A percentile compares a stretch with the other conserved stretches of the same genome.
These are phyloP conservation scores for Saccharomycopsis sp. DNA, from an alignment of 805 yeast species.

Conservation along the genomic window DNA sequence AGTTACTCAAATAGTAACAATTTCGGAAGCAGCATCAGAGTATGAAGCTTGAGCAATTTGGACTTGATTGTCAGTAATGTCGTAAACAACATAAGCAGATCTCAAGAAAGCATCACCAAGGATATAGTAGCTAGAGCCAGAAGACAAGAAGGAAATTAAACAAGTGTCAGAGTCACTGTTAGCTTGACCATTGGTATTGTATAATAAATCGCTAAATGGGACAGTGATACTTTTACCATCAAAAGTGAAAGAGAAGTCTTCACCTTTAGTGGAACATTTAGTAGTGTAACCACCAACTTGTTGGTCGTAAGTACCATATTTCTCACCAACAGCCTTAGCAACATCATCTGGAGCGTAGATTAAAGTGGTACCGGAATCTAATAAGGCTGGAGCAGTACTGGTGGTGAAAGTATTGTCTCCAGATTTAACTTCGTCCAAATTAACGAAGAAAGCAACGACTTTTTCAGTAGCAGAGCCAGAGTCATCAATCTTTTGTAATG, in stretches of 20 bases:
- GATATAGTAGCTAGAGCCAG: too few relatives aligned
- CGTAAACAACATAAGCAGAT: too few relatives aligned
- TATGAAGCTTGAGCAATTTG: too few relatives aligned
- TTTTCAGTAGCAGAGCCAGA: conserved; percentile 27
- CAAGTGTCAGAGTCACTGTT: too few relatives aligned
- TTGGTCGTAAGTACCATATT: conserved; percentile 4
- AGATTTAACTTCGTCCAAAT: conserved; percentile 5
- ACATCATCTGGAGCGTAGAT: conserved; percentile 23
- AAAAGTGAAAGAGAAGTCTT: neutral
- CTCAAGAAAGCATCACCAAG: too few relatives aligned
- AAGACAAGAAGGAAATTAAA: too few relatives aligned
- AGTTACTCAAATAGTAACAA: too few relatives aligned
- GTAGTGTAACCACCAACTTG: neutral
- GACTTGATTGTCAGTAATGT: too few relatives aligned
- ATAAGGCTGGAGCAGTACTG: conserved; percentile 29
- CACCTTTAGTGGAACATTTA: conserved; percentile 2
- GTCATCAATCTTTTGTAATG: conserved; percentile 20
- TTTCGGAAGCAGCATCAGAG: too few relatives aligned
- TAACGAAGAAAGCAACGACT: conserved; percentile 17
- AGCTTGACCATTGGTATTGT: neutral
- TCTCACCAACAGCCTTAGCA: neutral
- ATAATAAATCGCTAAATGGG: conserved; percentile 4
- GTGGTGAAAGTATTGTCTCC: conserved; percentile 18
- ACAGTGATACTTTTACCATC: conserved; percentile 3
- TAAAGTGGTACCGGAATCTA: conserved; percentile 36